These are phyloP conservation scores for Aspergillus pseudoglaucus DNA, from an alignment of 2,329 filamentous ascomycete species.

Conservation along the genomic window DNA sequence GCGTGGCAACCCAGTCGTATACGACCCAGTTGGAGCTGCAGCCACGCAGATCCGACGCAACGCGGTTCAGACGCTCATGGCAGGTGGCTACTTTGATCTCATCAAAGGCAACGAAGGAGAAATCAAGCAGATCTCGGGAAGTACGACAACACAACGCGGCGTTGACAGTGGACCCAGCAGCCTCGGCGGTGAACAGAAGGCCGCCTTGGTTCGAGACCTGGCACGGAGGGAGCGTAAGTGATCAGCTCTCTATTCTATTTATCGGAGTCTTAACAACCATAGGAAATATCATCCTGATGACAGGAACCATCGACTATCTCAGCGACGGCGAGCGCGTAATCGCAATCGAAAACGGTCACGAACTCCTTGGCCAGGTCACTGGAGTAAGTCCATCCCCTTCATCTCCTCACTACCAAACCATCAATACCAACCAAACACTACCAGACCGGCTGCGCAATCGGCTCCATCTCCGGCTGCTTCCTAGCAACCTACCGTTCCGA, in stretches of 20 bases:
- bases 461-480: constrained; percentile 71
- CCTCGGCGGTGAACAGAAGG: constrained; percentile 50
- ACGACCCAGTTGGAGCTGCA: constrained; percentile 86
- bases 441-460: constrained; percentile 72
- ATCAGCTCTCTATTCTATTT: neutral
- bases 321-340: constrained; percentile 66
- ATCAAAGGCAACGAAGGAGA: constrained; percentile 95
- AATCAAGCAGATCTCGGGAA: constrained; percentile 65
- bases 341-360: constrained; percentile 69
- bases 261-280: constrained; percentile 1
- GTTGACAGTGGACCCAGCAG: constrained; percentile 68
- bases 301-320: constrained; percentile 69
- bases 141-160: constrained; percentile 61
- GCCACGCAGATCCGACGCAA: constrained; percentile 68
- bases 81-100: constrained; percentile 70
- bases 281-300: constrained; percentile 69
- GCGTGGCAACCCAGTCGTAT: constrained; percentile 66
- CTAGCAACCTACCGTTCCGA: constrained; percentile 59
- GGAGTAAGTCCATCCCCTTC: constrained; percentile 25
- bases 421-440: constrained; percentile 1
- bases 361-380: constrained; percentile 42
- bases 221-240: constrained; percentile 56
- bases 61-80: constrained; percentile 65
- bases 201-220: constrained; percentile 57
- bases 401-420: neutral